These are phyloP conservation scores for Oryza glaberrima DNA, from an alignment of 176 grass and related monocot species.

Conservation along the genomic window DNA sequence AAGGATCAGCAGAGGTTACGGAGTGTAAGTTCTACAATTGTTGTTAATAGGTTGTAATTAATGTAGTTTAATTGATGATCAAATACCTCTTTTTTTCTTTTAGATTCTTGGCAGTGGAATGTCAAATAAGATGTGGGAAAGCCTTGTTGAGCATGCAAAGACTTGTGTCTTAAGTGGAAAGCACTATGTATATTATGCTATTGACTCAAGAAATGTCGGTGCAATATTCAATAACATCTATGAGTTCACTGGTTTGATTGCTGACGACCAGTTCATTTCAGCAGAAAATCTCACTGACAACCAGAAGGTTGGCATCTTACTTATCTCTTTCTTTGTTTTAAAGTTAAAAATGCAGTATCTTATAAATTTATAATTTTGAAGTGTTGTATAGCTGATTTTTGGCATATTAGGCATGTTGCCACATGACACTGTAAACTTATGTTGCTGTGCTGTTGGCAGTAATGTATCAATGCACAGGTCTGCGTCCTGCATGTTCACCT, in stretches of 20 bases:
- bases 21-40: slow-evolving; percentile 59
- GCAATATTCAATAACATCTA: slow-evolving; percentile 97
- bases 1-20: slow-evolving; percentile 76
- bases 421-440: background rate
- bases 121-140: slow-evolving; percentile 99
- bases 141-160: slow-evolving; percentile 92
- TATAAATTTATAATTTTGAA: slow-evolving; percentile 3
- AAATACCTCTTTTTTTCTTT: slow-evolving; percentile 23
- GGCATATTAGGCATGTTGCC: background rate
- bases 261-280: slow-evolving; percentile 79
- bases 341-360: slow-evolving; percentile 18
- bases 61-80: slow-evolving; percentile 33
- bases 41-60: slow-evolving; percentile 32
- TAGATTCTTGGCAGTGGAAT: slow-evolving; percentile 85
- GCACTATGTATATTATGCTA: slow-evolving; percentile 77
- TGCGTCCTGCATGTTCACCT: background rate
- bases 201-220: slow-evolving; percentile 65
- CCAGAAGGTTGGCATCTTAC: slow-evolving; percentile 67
- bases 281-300: slow-evolving; percentile 77
- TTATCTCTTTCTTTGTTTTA: background rate
- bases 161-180: slow-evolving; percentile 90
- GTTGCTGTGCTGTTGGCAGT: background rate
- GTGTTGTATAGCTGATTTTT: slow-evolving; percentile 15
- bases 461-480: background rate
- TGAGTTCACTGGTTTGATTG: slow-evolving; percentile 85